Conservation (phyloP, 768 basidiomycete genomes). For the Boletus rex-veris region DNA sequence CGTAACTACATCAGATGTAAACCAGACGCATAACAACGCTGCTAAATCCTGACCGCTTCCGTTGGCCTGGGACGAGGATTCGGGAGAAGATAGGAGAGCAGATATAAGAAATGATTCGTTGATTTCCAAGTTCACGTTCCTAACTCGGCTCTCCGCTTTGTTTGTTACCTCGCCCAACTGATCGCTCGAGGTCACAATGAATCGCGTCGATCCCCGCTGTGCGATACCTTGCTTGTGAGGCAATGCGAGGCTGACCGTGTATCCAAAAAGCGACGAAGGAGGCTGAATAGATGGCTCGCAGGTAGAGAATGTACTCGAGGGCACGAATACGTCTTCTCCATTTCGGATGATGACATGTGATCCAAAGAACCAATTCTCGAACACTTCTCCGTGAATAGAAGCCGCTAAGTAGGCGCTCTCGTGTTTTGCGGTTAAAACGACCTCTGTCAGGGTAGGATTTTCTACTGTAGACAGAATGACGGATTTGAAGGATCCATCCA, state of each 20-base stretch:
- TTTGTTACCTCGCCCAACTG: constrained; percentile 1
- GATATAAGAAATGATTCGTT: constrained; percentile 67
- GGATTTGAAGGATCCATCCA: constrained; percentile 10
- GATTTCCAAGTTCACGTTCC: constrained; percentile 57
- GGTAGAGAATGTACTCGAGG: constrained; percentile 16
- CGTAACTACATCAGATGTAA: background rate
- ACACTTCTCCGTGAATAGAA: constrained; percentile 26
- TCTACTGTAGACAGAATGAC: constrained; percentile 23
- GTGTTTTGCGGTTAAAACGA: constrained; percentile 52
- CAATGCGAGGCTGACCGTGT: constrained; percentile 56
- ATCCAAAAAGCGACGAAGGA: constrained; percentile 31
- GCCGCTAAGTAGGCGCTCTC: constrained; percentile 46
- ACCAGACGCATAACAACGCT: background rate
- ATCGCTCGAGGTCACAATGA: constrained; percentile 45
- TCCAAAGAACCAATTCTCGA: constrained; percentile 45
- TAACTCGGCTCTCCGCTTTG: constrained; percentile 9
- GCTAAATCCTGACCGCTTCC: constrained; percentile 5
- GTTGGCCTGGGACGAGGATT: constrained; percentile 7
- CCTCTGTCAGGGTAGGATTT: constrained; percentile 43
- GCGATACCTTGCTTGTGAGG: constrained; percentile 74
- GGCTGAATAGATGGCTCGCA: constrained; percentile 9
- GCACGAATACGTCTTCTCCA: constrained; percentile 39
- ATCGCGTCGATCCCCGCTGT: constrained; percentile 43
- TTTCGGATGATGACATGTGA: constrained; percentile 49
- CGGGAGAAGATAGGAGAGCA: constrained; percentile 35